Conservation (phyloP, 148 eudicot species). For the Euryodendron excelsum region DNA sequence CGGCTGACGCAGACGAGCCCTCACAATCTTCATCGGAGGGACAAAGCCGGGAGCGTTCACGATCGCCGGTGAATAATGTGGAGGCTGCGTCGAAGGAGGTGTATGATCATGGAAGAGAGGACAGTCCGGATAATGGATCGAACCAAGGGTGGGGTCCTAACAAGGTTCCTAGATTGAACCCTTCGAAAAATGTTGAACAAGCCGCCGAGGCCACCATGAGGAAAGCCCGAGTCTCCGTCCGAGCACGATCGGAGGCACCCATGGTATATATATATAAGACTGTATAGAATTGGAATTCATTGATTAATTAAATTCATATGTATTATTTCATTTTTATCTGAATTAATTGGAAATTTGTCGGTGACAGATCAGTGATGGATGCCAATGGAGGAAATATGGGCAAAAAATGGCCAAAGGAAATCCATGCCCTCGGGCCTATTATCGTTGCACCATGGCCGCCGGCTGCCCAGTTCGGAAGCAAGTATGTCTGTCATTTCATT, state of each 20-base stretch:
- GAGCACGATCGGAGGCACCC: conserved; percentile 35
- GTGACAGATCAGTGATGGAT: conserved; percentile 27
- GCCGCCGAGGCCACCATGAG: conserved; percentile 32
- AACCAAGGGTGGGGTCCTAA: conserved; percentile 5
- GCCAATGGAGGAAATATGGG: conserved; percentile 34
- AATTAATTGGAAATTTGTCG: conserved; percentile 1
- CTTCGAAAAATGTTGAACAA: conserved; percentile 15
- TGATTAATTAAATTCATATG: too few relatives aligned
- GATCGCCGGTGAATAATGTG: conserved; percentile 17
- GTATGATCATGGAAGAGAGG: conserved; percentile 16
- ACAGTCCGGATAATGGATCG: conserved; percentile 7
- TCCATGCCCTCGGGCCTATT: conserved; percentile 34
- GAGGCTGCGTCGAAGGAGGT: conserved; percentile 13
- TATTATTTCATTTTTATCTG: neutral
- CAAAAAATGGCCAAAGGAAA: conserved; percentile 37
- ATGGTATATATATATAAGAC: conserved; percentile 26
- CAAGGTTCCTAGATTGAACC: conserved; percentile 14
- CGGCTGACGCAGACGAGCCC: conserved; percentile 16
- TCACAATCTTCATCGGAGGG: conserved; percentile 32
- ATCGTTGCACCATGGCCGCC: conserved; percentile 36
- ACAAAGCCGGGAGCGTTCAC: conserved; percentile 13
- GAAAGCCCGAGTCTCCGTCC: conserved; percentile 31
- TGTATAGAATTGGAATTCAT: too few relatives aligned
- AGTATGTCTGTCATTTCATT: conserved; percentile 4
- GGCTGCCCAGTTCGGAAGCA: conserved; percentile 35